Percentiles rank a stretch among this genome's conserved stretches.
Evolutionary conservation across 192 early-diverging fungal species (phyloP).

Genomic region (Kappamyces sp.): DNA sequence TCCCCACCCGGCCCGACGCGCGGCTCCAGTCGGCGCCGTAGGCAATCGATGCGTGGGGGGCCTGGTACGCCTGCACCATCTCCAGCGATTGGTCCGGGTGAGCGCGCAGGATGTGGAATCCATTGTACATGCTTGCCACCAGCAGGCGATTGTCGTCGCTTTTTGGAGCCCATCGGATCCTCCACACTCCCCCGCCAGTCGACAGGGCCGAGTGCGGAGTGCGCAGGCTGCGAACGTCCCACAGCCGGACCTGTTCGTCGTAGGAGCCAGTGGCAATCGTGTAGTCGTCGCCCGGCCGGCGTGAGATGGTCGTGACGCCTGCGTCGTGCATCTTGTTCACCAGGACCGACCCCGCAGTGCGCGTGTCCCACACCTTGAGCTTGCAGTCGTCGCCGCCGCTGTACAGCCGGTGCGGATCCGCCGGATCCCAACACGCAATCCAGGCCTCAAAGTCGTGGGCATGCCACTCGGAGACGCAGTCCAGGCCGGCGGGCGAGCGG

Average conservation of each 20-base stretch:
- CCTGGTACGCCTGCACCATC: slow-evolving; percentile 16
- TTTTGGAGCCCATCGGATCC: slow-evolving; percentile 89
- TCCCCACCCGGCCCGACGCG: slow-evolving; percentile 28
- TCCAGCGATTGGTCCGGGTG: neutral
- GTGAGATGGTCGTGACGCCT: slow-evolving; percentile 88
- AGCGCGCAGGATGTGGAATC: slow-evolving; percentile 61
- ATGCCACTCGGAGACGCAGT: slow-evolving; percentile 50
- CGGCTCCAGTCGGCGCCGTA: slow-evolving; percentile 50
- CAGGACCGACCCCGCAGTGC: slow-evolving; percentile 22
- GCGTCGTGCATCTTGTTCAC: slow-evolving; percentile 60
- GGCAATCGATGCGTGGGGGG: slow-evolving; percentile 36
- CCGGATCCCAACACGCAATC: slow-evolving; percentile 87
- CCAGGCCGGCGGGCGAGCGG: slow-evolving; percentile 33
- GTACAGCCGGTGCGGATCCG: slow-evolving; percentile 66
- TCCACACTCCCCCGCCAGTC: slow-evolving; percentile 88
- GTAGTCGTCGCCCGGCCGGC: slow-evolving; percentile 69
- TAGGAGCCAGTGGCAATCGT: slow-evolving; percentile 88
- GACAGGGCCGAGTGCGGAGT: slow-evolving; percentile 58
- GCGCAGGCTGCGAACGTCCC: slow-evolving; percentile 87
- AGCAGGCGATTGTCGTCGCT: slow-evolving; percentile 47
- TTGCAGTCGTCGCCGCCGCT: slow-evolving; percentile 81
- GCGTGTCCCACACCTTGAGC: slow-evolving; percentile 84
- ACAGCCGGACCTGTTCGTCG: slow-evolving; percentile 80
- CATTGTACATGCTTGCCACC: slow-evolving; percentile 87
- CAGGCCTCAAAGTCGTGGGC: slow-evolving; percentile 91